Percentiles rank a stretch among this genome's conserved stretches.
phyloP scores from a whole-genome alignment of 768 basidiomycete species.

The Leucosporidium creatinivorum region DNA sequence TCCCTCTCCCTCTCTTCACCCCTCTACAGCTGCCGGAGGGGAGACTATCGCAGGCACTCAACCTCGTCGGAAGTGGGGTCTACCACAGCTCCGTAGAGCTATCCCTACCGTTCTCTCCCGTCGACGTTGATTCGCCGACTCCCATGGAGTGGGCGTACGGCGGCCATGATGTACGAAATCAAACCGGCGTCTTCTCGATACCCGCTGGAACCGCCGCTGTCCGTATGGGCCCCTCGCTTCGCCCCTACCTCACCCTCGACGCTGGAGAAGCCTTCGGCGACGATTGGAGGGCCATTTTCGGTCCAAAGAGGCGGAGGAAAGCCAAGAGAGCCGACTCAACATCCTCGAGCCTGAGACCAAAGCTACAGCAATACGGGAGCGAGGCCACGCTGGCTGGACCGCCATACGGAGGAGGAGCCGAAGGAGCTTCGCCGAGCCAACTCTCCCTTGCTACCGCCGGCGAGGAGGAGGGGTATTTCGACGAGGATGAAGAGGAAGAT shows the following conservation, averaged over 20 bases:
- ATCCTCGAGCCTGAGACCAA: too few relatives aligned
- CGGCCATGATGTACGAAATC: slow-evolving; percentile 12
- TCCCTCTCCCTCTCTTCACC: background rate
- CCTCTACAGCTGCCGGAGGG: slow-evolving; percentile 19
- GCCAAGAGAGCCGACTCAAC: too few relatives aligned
- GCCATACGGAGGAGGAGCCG: background rate
- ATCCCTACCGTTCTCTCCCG: slow-evolving; percentile 6
- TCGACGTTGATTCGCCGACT: slow-evolving; percentile 5
- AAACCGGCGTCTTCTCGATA: slow-evolving; percentile 14
- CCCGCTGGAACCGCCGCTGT: slow-evolving; percentile 14
- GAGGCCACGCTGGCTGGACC: too few relatives aligned
- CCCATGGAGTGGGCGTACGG: slow-evolving; percentile 20
- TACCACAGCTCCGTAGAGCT: slow-evolving; percentile 23
- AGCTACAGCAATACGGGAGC: too few relatives aligned
- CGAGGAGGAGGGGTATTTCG: background rate
- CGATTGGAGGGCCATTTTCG: background rate
- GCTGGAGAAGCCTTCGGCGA: slow-evolving; percentile 15
- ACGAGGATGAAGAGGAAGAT: background rate
- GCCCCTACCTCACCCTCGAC: slow-evolving; percentile 14
- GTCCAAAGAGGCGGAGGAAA: too few relatives aligned
- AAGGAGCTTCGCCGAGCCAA: background rate
- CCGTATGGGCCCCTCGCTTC: slow-evolving; percentile 20
- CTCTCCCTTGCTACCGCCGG: background rate
- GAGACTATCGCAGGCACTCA: slow-evolving; percentile 6
- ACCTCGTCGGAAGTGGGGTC: slow-evolving; percentile 17